phyloP scores from a whole-genome alignment of 2,329 filamentous ascomycete species.

The Myriosclerotinia curreyana region DNA sequence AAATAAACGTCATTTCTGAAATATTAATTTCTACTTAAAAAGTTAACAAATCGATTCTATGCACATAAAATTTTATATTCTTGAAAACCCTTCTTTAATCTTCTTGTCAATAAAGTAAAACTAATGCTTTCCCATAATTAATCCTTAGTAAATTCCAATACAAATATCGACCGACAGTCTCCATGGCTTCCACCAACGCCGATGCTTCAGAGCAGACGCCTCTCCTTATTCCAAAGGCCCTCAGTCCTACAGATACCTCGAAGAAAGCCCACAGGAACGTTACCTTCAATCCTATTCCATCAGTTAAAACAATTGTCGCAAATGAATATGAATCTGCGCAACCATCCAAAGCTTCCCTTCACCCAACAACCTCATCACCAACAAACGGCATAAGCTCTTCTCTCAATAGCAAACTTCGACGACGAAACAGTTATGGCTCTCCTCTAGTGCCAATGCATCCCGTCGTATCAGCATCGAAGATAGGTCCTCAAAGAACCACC shows the following conservation, averaged over 20 bases:
- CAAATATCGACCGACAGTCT: neutral
- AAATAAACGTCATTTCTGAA: slow-evolving; percentile 21
- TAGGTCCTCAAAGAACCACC: slow-evolving; percentile 90
- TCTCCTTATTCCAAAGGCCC: slow-evolving; percentile 11
- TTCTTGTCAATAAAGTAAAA: neutral
- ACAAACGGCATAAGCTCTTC: slow-evolving; percentile 62
- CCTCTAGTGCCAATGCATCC: slow-evolving; percentile 39
- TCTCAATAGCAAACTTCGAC: slow-evolving; percentile 81
- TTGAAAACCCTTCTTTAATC: neutral
- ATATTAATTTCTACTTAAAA: slow-evolving; percentile 9
- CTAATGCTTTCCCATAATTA: neutral
- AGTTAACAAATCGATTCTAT: neutral
- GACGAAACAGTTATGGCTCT: slow-evolving; percentile 76
- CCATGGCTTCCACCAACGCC: slow-evolving; percentile 17
- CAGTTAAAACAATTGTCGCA: slow-evolving; percentile 56
- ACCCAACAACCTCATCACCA: slow-evolving; percentile 36
- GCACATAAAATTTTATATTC: neutral
- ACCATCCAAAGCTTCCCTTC: neutral
- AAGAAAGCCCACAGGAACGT: slow-evolving; percentile 51
- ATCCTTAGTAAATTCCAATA: neutral
- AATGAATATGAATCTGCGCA: slow-evolving; percentile 14
- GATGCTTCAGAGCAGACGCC: slow-evolving; percentile 19
- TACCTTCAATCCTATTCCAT: slow-evolving; percentile 71
- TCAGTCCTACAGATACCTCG: slow-evolving; percentile 10
- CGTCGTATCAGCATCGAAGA: slow-evolving; percentile 56